phyloP scores from a whole-genome alignment of 345 rosid genomes.

The Citrus trifoliata region DNA sequence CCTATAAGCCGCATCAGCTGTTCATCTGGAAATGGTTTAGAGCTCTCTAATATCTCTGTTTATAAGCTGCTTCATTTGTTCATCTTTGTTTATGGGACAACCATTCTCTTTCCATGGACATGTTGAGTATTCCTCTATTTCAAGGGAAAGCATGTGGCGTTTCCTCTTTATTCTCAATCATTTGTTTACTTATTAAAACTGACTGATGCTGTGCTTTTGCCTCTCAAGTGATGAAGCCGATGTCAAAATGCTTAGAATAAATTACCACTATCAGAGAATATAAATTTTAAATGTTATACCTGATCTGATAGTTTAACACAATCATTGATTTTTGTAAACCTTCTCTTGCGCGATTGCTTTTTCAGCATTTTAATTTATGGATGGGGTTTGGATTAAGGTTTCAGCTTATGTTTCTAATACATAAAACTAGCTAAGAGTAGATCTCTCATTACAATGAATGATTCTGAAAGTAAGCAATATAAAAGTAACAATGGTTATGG shows the following conservation, averaged over 20 bases:
- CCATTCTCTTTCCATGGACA: background rate
- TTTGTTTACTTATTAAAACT: background rate
- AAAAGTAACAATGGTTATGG: background rate
- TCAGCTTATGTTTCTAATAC: background rate
- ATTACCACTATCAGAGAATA: background rate
- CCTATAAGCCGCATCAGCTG: background rate
- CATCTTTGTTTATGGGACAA: background rate
- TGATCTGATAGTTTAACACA: background rate
- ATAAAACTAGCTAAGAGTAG: background rate
- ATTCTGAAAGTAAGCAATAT: background rate
- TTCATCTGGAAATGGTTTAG: background rate
- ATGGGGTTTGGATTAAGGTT: background rate
- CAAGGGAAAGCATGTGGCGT: background rate
- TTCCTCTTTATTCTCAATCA: background rate
- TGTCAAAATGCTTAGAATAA: background rate
- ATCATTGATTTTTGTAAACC: background rate
- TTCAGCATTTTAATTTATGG: background rate
- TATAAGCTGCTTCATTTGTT: background rate
- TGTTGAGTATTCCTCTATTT: background rate
- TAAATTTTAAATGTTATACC: background rate
- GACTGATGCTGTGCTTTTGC: background rate
- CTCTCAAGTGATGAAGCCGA: background rate
- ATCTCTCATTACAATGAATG: background rate
- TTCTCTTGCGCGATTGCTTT: background rate
- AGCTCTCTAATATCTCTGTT: background rate